These are phyloP conservation scores for Crataegus laevigata DNA, from an alignment of 306 rosid species.

Conservation along the genomic window DNA sequence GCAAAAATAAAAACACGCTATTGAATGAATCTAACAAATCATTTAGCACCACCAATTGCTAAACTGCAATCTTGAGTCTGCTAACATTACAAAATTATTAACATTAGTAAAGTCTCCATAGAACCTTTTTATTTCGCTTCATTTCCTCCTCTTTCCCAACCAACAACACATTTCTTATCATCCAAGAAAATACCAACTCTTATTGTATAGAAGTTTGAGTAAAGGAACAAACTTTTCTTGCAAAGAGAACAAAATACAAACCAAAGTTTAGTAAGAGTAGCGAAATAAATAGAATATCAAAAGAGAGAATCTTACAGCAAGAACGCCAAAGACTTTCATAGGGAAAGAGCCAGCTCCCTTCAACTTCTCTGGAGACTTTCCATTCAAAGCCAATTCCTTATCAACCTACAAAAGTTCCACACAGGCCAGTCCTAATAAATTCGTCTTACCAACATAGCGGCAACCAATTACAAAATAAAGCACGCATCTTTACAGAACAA, in stretches of 20 bases:
- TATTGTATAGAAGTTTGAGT: too few relatives aligned
- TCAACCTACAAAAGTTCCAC: constrained; percentile 47
- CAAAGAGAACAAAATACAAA: not conserved
- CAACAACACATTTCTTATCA: too few relatives aligned
- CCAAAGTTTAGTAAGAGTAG: not conserved
- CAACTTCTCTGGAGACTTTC: constrained; percentile 85
- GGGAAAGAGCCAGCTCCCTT: constrained; percentile 97
- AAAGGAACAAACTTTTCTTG: not conserved
- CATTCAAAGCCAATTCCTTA: constrained; percentile 62
- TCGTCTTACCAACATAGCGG: not conserved
- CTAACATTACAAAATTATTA: too few relatives aligned
- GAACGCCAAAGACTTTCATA: constrained; percentile 91
- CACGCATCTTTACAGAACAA: not conserved
- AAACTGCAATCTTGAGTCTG: too few relatives aligned
- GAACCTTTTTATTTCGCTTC: too few relatives aligned
- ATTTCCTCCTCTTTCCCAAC: too few relatives aligned
- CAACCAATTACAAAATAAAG: not conserved
- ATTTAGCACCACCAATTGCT: too few relatives aligned
- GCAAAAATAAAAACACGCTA: too few relatives aligned
- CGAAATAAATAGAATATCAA: not conserved
- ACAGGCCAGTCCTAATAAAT: not conserved
- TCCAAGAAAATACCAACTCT: too few relatives aligned
- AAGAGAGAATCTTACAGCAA: constrained; percentile 47
- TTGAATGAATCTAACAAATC: too few relatives aligned
- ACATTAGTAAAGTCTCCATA: too few relatives aligned